These are phyloP conservation scores for Chimonanthus salicifolius DNA, from an alignment of 164 flowering plant species.

Conservation along the genomic window DNA sequence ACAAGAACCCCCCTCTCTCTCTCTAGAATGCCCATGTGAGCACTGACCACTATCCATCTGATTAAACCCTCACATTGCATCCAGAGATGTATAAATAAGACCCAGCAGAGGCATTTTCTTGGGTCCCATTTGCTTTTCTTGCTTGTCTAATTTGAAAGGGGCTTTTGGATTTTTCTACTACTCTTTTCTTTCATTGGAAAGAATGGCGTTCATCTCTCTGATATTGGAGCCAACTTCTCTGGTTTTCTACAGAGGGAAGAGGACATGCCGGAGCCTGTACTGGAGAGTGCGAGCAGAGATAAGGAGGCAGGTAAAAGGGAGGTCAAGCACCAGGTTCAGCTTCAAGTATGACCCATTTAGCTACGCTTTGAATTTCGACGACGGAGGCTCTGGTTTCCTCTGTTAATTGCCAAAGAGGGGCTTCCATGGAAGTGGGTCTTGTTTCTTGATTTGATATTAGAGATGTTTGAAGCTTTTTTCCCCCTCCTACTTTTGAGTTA, in stretches of 20 bases:
- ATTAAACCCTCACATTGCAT: no score
- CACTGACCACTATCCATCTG: no score
- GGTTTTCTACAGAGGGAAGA: constrained; percentile 4
- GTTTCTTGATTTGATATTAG: background rate
- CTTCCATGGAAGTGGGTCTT: background rate
- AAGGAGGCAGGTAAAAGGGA: constrained; percentile 41
- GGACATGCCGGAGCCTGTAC: constrained; percentile 44
- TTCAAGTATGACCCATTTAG: constrained; percentile 82
- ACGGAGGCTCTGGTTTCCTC: constrained; percentile 29
- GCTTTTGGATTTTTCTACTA: background rate
- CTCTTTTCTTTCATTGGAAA: background rate
- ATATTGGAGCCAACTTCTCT: constrained; percentile 2
- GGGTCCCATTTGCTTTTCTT: background rate
- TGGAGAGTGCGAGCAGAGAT: constrained; percentile 57
- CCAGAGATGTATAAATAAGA: no score
- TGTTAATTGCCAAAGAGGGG: background rate
- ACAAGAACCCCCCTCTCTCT: no score
- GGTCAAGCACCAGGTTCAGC: constrained; percentile 28
- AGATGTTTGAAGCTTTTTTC: no score
- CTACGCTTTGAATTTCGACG: constrained; percentile 82
- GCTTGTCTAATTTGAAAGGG: background rate
- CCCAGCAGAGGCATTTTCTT: background rate
- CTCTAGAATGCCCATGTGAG: no score
- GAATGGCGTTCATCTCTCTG: background rate
- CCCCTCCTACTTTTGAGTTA: no score